These are phyloP conservation scores for Leccinum subtestaceum DNA, from an alignment of 768 basidiomycete species.

Conservation along the genomic window DNA sequence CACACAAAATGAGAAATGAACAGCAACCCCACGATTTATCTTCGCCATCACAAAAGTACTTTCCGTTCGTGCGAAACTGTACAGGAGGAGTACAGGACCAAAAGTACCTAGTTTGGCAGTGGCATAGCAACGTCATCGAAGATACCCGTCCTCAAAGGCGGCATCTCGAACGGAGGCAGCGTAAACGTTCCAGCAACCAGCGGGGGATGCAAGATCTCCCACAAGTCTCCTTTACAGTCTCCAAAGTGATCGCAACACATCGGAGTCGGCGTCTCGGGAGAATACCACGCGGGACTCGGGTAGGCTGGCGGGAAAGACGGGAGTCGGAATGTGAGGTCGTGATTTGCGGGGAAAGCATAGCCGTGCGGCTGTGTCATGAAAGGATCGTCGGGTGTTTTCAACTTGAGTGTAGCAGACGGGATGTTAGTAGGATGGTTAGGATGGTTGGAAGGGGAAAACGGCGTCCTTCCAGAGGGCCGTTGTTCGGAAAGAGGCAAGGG, in stretches of 20 bases:
- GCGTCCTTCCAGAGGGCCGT: conserved; percentile 10
- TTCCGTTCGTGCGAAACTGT: neutral
- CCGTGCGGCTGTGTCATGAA: conserved; percentile 6
- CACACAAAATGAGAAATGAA: neutral
- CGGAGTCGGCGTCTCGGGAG: conserved; percentile 28
- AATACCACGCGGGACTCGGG: neutral
- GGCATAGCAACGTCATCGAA: conserved; percentile 8
- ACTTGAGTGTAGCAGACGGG: neutral
- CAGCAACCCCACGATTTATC: too few relatives aligned
- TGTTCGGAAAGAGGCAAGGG: conserved; percentile 15
- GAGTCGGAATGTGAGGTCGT: conserved; percentile 13
- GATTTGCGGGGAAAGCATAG: neutral
- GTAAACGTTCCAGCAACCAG: conserved; percentile 16
- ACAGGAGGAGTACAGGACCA: neutral
- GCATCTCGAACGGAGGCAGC: conserved; percentile 26
- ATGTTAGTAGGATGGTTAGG: conserved; percentile 10
- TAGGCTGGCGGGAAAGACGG: conserved; percentile 7
- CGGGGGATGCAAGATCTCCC: conserved; percentile 27
- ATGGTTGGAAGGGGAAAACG: conserved; percentile 8
- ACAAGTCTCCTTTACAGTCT: conserved; percentile 23
- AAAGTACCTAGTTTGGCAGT: neutral
- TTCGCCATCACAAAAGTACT: neutral
- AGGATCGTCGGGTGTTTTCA: conserved; percentile 12
- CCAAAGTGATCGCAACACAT: conserved; percentile 24
- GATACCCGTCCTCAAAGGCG: conserved; percentile 15